phyloP scores from a whole-genome alignment of 495 filamentous ascomycete genomes.

The Penicillium nucicola region DNA sequence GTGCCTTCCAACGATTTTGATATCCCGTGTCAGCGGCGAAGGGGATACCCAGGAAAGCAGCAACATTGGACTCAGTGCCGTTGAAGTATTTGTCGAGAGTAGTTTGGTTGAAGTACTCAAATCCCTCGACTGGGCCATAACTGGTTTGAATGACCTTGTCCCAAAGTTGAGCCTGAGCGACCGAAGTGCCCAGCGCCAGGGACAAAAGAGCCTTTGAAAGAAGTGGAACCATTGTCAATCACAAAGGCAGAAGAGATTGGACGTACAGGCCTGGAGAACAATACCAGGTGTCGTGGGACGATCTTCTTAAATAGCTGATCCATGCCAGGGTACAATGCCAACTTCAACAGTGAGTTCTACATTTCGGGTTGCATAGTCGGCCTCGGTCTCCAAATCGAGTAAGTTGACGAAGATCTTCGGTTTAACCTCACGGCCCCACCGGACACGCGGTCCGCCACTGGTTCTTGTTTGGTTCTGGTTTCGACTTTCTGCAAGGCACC shows the following conservation, averaged over 20 bases:
- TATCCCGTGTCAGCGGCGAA: conserved; percentile 28
- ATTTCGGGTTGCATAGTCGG: neutral
- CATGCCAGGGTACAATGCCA: too few species aligned
- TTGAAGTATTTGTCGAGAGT: conserved; percentile 27
- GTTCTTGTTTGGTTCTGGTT: too few species aligned
- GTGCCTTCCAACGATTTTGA: conserved; percentile 28
- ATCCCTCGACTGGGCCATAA: conserved; percentile 26
- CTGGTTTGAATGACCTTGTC: conserved; percentile 22
- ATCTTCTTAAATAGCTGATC: neutral
- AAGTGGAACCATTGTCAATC: conserved; percentile 9
- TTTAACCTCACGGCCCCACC: neutral
- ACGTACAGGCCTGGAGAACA: neutral
- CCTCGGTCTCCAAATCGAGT: neutral
- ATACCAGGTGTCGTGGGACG: neutral
- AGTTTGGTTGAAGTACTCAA: conserved; percentile 28
- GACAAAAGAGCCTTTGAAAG: conserved; percentile 5
- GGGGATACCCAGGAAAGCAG: conserved; percentile 22
- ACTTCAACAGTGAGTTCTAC: too few species aligned
- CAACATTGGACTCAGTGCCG: conserved; percentile 50
- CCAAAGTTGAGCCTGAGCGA: conserved; percentile 20
- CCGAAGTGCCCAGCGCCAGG: conserved; percentile 14
- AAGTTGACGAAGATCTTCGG: neutral
- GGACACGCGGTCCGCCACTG: neutral
- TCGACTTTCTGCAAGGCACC: too few species aligned
- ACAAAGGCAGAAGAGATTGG: neutral